Base-by-base conservation (phyloP, 2,329 filamentous ascomycete species). In the Talaromyces sp. region DNA sequence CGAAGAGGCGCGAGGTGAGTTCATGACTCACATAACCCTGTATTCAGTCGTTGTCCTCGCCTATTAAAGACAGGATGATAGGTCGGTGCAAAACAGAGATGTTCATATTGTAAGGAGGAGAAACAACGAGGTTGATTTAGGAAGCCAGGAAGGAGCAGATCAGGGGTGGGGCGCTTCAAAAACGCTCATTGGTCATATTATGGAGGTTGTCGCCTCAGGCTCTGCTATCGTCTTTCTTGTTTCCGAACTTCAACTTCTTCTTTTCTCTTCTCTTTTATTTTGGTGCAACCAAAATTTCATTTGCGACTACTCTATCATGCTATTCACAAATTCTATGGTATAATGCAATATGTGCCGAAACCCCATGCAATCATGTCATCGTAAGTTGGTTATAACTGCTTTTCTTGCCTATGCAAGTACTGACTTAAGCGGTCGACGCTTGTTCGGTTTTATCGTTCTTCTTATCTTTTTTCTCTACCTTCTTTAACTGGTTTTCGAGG, bases 1-100 rank as follows among this genome's bases (percentile, higher is more conserved):
- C 63, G 70, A 67, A 22, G 66, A 64, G 64, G 61, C 60, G 31
- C 45, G 53, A 25, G 53, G 29, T 8, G 45, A 27, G n/a, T 63
- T 58, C 64, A 66, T 66, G 31, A 17, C 29, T 58, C 43, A 49
- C 56, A 59, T 59, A 38, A n/a, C 43, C 36, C 19, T 36, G 19
- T 10, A 31, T 7, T 4, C 17, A 2, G 0, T 5, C 2, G 19
- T 17, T 56, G 10, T 25, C 2, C n/a, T 8, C 19, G n/a, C 6
- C 53, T 7, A 25, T 0, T 0, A 7, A 38, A 2, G 10, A 34
- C 17, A 22, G 25, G 19, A 1, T 38, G 19, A 38, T 17, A 3
- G 1, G 1, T 25, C 31, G 1, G 25, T 22, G n/a, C 11, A 34
- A 6, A 13, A 25, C n/a, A 2, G 3, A 5, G 15, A 19, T n/a